Evolutionary conservation across 2,329 filamentous ascomycete genomes (phyloP), one percentile per base, ranked within the genome.

Genomic region (Aspergillus thermomutatus): DNA sequence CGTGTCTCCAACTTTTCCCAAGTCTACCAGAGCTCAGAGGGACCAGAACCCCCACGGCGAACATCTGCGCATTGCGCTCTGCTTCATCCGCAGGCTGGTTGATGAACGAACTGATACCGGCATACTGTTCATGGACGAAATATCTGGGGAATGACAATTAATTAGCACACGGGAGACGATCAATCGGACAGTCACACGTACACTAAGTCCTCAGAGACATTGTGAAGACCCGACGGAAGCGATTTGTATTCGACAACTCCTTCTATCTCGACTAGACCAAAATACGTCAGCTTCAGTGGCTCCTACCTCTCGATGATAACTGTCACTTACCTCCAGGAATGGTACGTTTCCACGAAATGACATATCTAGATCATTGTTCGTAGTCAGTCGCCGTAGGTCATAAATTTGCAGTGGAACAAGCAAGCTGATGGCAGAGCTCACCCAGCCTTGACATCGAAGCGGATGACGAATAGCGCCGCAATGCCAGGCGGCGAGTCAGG

Each of bases 241-340:
- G 91, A 95, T 77, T 97, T 97, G 83, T 92, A 99, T 76, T 99
- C 94, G 68, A 97, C 91, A 25, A 89, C 86, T 54, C 91, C 91
- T 65, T 96, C 90, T 50, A 97, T 83, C 49, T 81, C 74, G 43
- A 85, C 80, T 83, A 56, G 53, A 51, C 25, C 26, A 25, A 45
- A 50, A 46, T 56, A 49, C 52, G 60, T 67, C 50, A 71, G 64
- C 51, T 54, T 57, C 50, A 46, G 28, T 56, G 56, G 53, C 28
- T 17, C 43, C 37, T 11, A 51, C 41, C 53, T 31, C 17, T 25
- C 52, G 41, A 40, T 40, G 49, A 41, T 41, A 41, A 52, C 37
- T 41, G 14, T 43, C 34, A 70, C 74, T 84, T 81, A 76, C 93
- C 82, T 50, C 85, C 87, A 14, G 86, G 80, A 1, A 85, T 76